Conservation (phyloP, 176 grass and related monocot genomes). For the Avena insularis region DNA sequence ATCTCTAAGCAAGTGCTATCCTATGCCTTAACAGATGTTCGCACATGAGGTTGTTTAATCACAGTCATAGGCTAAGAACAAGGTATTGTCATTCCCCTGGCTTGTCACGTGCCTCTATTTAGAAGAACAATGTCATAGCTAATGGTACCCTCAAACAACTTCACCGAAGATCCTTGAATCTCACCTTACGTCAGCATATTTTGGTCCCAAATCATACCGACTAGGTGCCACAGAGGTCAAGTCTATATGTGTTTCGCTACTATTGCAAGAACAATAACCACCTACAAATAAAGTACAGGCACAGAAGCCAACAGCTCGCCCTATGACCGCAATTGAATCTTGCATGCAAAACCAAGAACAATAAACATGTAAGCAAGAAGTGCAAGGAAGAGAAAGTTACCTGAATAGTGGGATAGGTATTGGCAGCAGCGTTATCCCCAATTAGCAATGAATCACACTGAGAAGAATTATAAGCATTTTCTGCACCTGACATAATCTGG, state of each 20-base stretch:
- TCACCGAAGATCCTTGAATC: not conserved
- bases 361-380: not conserved
- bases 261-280: constrained; percentile 8
- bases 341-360: not conserved
- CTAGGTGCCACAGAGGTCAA: not conserved
- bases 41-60: not conserved
- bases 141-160: not conserved
- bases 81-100: not conserved
- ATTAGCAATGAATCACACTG: constrained; percentile 99
- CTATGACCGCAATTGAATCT: not conserved
- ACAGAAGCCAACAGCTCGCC: not conserved
- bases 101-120: too few species aligned
- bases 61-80: not conserved
- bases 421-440: constrained; percentile 90
- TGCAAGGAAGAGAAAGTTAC: constrained; percentile 27
- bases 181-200: not conserved
- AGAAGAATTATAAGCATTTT: constrained; percentile 89
- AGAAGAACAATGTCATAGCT: not conserved
- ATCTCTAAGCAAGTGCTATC: not conserved
- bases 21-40: not conserved
- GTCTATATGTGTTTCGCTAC: not conserved
- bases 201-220: not conserved
- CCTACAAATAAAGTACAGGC: not conserved
- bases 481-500: constrained; percentile 70
- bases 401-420: constrained; percentile 96